These are phyloP conservation scores for Aristolochia californica DNA, from an alignment of 164 flowering plant species.

Conservation along the genomic window DNA sequence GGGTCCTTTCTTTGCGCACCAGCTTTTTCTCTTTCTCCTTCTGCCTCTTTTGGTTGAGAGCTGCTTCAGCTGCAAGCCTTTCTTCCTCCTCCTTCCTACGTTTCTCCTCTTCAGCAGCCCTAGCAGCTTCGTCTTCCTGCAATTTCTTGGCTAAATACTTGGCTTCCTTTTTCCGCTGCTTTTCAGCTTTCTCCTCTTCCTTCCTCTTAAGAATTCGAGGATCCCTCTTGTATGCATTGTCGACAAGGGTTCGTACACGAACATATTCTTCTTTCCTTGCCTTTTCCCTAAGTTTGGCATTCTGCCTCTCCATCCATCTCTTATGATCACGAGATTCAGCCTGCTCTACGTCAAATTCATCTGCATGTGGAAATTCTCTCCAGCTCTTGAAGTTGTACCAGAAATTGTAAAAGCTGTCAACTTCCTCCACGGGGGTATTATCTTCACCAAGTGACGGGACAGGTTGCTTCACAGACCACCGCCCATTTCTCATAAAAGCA, in stretches of 20 bases:
- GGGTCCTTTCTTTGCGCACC: slow-evolving; percentile 68
- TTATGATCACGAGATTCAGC: slow-evolving; percentile 93
- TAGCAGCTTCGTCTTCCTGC: slow-evolving; percentile 85
- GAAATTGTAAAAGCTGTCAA: slow-evolving; percentile 67
- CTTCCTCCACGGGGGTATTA: slow-evolving; percentile 42
- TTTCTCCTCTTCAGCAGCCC: slow-evolving; percentile 69
- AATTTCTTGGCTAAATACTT: slow-evolving; percentile 58
- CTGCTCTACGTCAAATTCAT: slow-evolving; percentile 87
- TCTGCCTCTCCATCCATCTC: slow-evolving; percentile 98
- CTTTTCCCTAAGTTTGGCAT: slow-evolving; percentile 76
- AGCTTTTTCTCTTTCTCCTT: slow-evolving; percentile 66
- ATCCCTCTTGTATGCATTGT: slow-evolving; percentile 82
- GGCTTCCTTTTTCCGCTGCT: slow-evolving; percentile 67
- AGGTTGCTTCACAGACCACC: slow-evolving; percentile 79
- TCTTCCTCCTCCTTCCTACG: slow-evolving; percentile 61
- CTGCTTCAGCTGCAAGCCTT: slow-evolving; percentile 59
- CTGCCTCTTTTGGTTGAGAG: slow-evolving; percentile 46
- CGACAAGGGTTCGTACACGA: slow-evolving; percentile 70
- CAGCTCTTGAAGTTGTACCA: slow-evolving; percentile 91
- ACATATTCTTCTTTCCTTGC: slow-evolving; percentile 84
- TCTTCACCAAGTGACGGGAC: slow-evolving; percentile 72
- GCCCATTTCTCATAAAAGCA: slow-evolving; percentile 85
- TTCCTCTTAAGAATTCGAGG: slow-evolving; percentile 68
- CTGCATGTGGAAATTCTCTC: slow-evolving; percentile 93
- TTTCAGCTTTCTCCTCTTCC: slow-evolving; percentile 74